Conservation (phyloP, 202 grass and related monocot genomes). For the Alloteropsis angusta region DNA sequence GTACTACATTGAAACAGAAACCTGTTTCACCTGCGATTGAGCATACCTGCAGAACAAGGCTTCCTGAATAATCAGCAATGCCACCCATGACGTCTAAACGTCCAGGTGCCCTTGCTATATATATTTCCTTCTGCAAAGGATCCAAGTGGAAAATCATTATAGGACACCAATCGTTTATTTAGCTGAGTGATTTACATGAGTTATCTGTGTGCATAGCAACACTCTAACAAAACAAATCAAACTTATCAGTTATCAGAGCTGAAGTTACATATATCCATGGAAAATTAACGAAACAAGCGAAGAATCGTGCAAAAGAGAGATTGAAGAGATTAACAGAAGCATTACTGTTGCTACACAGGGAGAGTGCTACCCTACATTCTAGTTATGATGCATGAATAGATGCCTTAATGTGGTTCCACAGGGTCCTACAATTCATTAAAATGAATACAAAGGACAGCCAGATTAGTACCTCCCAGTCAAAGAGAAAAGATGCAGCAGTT, state of each 20-base stretch:
- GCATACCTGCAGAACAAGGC: slow-evolving; percentile 79
- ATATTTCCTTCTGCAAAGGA: slow-evolving; percentile 62
- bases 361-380: too few relatives aligned
- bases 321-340: background rate
- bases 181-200: background rate
- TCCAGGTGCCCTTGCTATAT: slow-evolving; percentile 90
- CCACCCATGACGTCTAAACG: slow-evolving; percentile 94
- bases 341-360: slow-evolving; percentile 7
- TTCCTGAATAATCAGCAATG: slow-evolving; percentile 97
- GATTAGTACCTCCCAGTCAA: slow-evolving; percentile 74
- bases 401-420: too few relatives aligned
- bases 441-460: background rate
- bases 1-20: background rate
- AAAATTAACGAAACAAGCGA: background rate
- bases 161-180: background rate
- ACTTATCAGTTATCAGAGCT: background rate
- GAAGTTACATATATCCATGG: background rate
- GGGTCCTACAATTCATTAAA: slow-evolving; percentile 3
- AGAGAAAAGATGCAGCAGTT: slow-evolving; percentile 71
- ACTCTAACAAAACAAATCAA: background rate
- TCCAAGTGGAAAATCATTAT: background rate
- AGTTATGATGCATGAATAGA: too few relatives aligned
- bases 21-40: background rate
- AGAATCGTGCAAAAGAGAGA: background rate
- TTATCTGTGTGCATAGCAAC: background rate